A percentile compares a stretch with the other conserved stretches of the same genome.
Evolutionary conservation across 108 stramenopile species (phyloP).

Genomic region (Conticribra weissflogii): DNA sequence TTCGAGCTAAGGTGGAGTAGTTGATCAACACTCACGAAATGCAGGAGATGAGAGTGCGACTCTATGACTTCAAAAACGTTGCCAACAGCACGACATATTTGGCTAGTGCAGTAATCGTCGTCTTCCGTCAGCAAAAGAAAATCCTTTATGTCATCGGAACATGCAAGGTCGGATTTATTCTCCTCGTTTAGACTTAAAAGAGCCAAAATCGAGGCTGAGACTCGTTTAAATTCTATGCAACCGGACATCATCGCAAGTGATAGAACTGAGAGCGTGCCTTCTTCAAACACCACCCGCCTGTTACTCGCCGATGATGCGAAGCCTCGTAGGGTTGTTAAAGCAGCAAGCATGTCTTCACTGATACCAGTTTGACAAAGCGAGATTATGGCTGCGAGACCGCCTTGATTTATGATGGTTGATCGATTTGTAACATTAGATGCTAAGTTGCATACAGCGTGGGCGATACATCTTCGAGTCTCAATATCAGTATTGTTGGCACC

Average conservation of each 20-base stretch:
- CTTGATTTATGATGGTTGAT: slow-evolving; percentile 62
- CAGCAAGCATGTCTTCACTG: slow-evolving; percentile 64
- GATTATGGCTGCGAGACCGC: slow-evolving; percentile 76
- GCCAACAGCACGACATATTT: slow-evolving; percentile 66
- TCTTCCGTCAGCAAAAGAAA: slow-evolving; percentile 17
- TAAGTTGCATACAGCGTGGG: slow-evolving; percentile 84
- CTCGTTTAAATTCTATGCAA: slow-evolving; percentile 60
- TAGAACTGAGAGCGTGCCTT: slow-evolving; percentile 66
- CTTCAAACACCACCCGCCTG: slow-evolving; percentile 62
- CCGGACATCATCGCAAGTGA: slow-evolving; percentile 49
- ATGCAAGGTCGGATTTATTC: slow-evolving; percentile 78
- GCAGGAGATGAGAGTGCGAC: slow-evolving; percentile 25
- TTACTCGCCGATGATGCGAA: slow-evolving; percentile 54
- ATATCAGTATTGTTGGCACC: slow-evolving; percentile 56
- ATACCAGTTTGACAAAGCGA: slow-evolving; percentile 70
- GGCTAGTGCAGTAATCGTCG: slow-evolving; percentile 31
- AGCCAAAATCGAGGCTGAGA: slow-evolving; percentile 60
- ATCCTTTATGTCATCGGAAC: slow-evolving; percentile 37
- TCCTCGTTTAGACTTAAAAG: slow-evolving; percentile 78
- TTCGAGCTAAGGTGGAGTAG: slow-evolving; percentile 25
- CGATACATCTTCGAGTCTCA: slow-evolving; percentile 85
- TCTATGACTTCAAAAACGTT: slow-evolving; percentile 68
- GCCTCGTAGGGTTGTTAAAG: slow-evolving; percentile 72
- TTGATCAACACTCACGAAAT: slow-evolving; percentile 13
- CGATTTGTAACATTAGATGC: slow-evolving; percentile 57